phyloP scores from a whole-genome alignment of 345 rosid species.

The Orychophragmus violaceus region DNA sequence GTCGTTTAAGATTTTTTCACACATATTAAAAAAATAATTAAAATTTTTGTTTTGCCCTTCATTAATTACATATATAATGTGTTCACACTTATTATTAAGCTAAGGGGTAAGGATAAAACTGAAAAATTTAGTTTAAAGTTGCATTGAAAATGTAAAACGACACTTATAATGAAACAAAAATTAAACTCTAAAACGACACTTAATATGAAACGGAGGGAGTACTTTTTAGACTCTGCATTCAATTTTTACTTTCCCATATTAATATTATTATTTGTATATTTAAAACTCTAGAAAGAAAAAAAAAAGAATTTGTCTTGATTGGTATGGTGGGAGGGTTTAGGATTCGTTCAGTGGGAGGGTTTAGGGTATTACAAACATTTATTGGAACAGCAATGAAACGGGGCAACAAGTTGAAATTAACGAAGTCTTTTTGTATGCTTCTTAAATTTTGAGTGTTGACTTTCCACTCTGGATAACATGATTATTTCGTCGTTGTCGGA shows the following conservation, averaged over 20 bases:
- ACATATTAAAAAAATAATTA: too few species aligned
- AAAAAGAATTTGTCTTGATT: neutral
- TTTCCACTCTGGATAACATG: conserved; percentile 2
- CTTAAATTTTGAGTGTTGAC: neutral
- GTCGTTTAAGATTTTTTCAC: too few species aligned
- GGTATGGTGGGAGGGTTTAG: neutral
- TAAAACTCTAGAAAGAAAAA: neutral
- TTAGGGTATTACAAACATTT: neutral
- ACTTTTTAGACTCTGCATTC: neutral
- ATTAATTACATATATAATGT: too few species aligned
- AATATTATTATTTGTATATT: neutral
- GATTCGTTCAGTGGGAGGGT: neutral
- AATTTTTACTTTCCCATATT: neutral
- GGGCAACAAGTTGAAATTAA: neutral
- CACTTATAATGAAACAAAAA: too few species aligned
- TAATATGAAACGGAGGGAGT: too few species aligned
- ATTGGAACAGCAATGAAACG: conserved; percentile 8
- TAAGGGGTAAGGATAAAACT: too few species aligned
- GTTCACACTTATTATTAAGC: too few species aligned
- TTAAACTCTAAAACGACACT: too few species aligned
- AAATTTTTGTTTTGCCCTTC: too few species aligned
- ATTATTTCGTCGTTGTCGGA: conserved; percentile 1
- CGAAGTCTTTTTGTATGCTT: neutral
- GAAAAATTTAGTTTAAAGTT: too few species aligned
- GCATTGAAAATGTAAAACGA: too few species aligned